Percentiles rank a stretch among this genome's conserved stretches.
These are phyloP conservation scores for Zoysia pacifica DNA, from an alignment of 176 grass and related monocot species.

Conservation along the genomic window DNA sequence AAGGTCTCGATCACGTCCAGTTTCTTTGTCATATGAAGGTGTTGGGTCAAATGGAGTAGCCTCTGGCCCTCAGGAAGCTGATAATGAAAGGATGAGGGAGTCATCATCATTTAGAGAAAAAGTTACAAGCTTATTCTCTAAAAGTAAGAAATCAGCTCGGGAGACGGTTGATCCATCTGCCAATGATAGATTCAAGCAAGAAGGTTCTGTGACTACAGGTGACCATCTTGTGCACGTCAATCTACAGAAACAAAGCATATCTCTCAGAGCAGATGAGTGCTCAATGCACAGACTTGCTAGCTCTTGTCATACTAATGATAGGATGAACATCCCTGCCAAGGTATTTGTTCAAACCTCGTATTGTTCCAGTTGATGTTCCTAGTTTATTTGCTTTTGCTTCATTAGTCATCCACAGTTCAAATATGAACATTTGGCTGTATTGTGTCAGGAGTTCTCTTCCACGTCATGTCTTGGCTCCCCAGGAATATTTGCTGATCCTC, in stretches of 20 bases:
- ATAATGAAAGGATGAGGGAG: conserved; percentile 61
- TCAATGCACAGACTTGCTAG: conserved; percentile 29
- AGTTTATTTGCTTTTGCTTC: neutral
- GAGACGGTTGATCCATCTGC: conserved; percentile 41
- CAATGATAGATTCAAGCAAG: conserved; percentile 32
- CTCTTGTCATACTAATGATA: conserved; percentile 35
- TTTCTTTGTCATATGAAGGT: conserved; percentile 53
- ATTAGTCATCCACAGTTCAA: neutral
- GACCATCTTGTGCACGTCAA: conserved; percentile 28
- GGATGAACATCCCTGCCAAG: conserved; percentile 49
- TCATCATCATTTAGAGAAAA: conserved; percentile 74
- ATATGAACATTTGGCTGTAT: conserved; percentile 33
- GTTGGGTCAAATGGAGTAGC: conserved; percentile 34
- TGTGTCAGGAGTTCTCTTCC: conserved; percentile 50
- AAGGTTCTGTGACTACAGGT: conserved; percentile 3
- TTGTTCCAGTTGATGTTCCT: neutral
- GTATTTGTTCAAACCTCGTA: conserved; percentile 37
- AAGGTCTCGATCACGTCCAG: conserved; percentile 74
- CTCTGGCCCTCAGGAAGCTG: conserved; percentile 37
- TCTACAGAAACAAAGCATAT: conserved; percentile 21
- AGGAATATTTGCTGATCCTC: conserved; percentile 45
- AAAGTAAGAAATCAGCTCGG: conserved; percentile 54
- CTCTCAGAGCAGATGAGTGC: conserved; percentile 30
- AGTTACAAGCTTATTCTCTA: conserved; percentile 81
- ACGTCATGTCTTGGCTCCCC: conserved; percentile 44